These are phyloP conservation scores for Aspergillus biplanus DNA, from an alignment of 495 filamentous ascomycete genomes.

Conservation along the genomic window DNA sequence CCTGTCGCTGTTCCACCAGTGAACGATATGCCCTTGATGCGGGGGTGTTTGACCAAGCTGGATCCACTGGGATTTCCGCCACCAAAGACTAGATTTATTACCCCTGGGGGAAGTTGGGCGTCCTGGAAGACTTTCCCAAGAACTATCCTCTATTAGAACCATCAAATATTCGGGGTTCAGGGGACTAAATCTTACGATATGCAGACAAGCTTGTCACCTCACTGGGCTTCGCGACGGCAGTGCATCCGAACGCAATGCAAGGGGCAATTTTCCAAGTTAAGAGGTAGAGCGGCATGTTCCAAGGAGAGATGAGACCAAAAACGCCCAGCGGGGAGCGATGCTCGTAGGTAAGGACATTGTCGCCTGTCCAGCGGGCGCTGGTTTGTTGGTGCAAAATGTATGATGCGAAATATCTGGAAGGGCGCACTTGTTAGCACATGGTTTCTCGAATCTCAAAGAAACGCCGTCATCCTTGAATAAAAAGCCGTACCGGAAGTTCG, in stretches of 20 bases:
- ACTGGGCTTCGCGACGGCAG: conserved; percentile 30
- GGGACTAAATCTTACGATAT: conserved; percentile 18
- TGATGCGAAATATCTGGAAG: conserved; percentile 16
- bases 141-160: conserved; percentile 1
- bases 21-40: conserved; percentile 27
- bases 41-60: conserved; percentile 19
- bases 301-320: conserved; percentile 27
- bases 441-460: too few species aligned
- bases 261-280: conserved; percentile 45
- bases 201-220: conserved; percentile 28
- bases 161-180: neutral
- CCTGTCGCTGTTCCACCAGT: conserved; percentile 30
- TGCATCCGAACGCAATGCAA: conserved; percentile 50
- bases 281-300: conserved; percentile 32
- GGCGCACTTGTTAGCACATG: too few species aligned
- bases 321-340: conserved; percentile 27
- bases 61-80: conserved; percentile 20
- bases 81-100: conserved; percentile 28
- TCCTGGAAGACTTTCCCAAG: conserved; percentile 25
- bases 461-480: too few species aligned
- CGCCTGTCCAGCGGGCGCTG: conserved; percentile 20
- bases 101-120: conserved; percentile 23
- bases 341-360: conserved; percentile 25
- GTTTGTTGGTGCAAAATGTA: conserved; percentile 28
- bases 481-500: conserved; percentile 24